Evolutionary conservation across 768 basidiomycete genomes (phyloP).

Genomic region (Artomyces pyxidatus): DNA sequence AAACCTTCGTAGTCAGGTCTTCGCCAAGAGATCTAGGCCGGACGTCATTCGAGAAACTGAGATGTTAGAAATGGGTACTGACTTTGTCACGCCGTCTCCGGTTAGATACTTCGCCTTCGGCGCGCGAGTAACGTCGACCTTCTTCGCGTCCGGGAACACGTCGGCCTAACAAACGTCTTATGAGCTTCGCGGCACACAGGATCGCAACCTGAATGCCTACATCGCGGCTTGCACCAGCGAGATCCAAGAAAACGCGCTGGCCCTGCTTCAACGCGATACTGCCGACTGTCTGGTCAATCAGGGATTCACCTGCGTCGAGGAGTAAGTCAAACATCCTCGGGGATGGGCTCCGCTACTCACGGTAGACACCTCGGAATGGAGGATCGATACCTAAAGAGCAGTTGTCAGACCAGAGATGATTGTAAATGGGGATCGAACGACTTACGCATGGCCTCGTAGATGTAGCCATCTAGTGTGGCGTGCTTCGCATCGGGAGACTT

Average conservation of each 20-base stretch:
- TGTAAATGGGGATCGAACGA: too few species aligned
- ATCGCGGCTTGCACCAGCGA: slow-evolving; percentile 46
- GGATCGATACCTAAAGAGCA: slow-evolving; percentile 54
- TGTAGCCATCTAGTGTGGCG: slow-evolving; percentile 43
- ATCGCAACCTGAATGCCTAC: slow-evolving; percentile 35
- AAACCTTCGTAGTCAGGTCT: slow-evolving; percentile 47
- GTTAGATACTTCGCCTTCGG: slow-evolving; percentile 38
- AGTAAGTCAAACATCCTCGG: not conserved
- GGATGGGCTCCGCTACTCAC: slow-evolving; percentile 28
- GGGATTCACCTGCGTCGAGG: slow-evolving; percentile 33
- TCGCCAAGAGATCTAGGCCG: slow-evolving; percentile 40
- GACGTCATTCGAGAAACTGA: slow-evolving; percentile 17
- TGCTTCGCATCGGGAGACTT: slow-evolving; percentile 28
- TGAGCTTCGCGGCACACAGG: too few species aligned
- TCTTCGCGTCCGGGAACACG: slow-evolving; percentile 41
- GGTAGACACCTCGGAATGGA: slow-evolving; percentile 61
- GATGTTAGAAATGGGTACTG: slow-evolving; percentile 12
- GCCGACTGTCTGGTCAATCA: slow-evolving; percentile 37
- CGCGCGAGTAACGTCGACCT: slow-evolving; percentile 36
- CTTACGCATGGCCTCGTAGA: slow-evolving; percentile 64
- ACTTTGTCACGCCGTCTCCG: slow-evolving; percentile 41
- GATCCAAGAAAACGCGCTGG: slow-evolving; percentile 55
- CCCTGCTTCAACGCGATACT: slow-evolving; percentile 35
- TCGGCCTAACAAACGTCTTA: slow-evolving; percentile 38
- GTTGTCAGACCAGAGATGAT: not conserved